Evolutionary conservation across 2,329 filamentous ascomycete genomes (phyloP).

Genomic region (Fusarium gaditjirri): DNA sequence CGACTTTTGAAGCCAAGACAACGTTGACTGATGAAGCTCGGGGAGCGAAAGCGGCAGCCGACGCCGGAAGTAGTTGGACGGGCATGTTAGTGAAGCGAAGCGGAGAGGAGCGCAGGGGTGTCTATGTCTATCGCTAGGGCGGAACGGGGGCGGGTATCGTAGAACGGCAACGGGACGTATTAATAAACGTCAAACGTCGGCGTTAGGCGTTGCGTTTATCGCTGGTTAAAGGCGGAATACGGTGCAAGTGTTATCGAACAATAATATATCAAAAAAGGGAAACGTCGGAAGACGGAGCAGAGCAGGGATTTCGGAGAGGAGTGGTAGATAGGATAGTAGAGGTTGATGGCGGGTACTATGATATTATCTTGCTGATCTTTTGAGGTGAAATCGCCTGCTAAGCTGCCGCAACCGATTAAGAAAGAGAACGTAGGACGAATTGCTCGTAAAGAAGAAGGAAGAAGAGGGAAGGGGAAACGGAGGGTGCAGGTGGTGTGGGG

Average conservation of each 20-base stretch:
- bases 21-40: slow-evolving; percentile 91
- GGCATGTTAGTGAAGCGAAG: slow-evolving; percentile 71
- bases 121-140: slow-evolving; percentile 11
- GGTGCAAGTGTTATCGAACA: slow-evolving; percentile 43
- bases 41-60: slow-evolving; percentile 94
- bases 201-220: slow-evolving; percentile 15
- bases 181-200: slow-evolving; percentile 16
- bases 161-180: slow-evolving; percentile 15
- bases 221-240: slow-evolving; percentile 20
- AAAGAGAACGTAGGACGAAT: slow-evolving; percentile 68
- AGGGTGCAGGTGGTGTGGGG: slow-evolving; percentile 52
- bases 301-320: slow-evolving; percentile 42
- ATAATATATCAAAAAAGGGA: slow-evolving; percentile 56
- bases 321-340: slow-evolving; percentile 17
- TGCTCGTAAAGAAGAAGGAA: slow-evolving; percentile 62
- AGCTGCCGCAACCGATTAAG: slow-evolving; percentile 66
- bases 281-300: slow-evolving; percentile 64
- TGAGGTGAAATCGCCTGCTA: slow-evolving; percentile 64
- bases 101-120: slow-evolving; percentile 28
- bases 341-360: slow-evolving; percentile 15
- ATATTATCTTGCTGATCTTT: slow-evolving; percentile 33
- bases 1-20: slow-evolving; percentile 89
- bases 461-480: slow-evolving; percentile 57
- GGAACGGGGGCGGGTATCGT: slow-evolving; percentile 13
- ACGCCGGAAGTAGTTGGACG: slow-evolving; percentile 91